A percentile compares a stretch with the other conserved stretches of the same genome.
phyloP scores from a whole-genome alignment of 805 yeast genomes.

The Candida taoyuanica region DNA sequence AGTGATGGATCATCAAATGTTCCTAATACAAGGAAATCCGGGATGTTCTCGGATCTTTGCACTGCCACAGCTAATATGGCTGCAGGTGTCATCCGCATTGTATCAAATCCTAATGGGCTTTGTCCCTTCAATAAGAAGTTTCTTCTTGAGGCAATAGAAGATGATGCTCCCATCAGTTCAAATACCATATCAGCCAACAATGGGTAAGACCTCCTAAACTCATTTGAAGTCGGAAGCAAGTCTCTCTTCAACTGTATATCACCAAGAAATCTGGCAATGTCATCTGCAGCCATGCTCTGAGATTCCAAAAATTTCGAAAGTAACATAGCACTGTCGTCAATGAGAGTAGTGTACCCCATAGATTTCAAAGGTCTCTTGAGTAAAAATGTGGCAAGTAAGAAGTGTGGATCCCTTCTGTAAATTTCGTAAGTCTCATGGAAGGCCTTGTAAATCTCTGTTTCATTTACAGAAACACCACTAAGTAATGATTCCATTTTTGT shows the following conservation, averaged over 20 bases:
- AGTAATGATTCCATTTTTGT: not conserved
- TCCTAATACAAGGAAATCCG: too few species aligned
- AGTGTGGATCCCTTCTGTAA: not conserved
- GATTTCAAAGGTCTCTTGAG: not conserved
- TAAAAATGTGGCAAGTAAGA: not conserved
- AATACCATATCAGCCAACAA: not conserved
- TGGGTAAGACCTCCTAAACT: not conserved
- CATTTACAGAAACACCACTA: not conserved
- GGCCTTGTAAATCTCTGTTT: not conserved
- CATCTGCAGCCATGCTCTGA: not conserved
- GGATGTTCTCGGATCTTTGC: too few species aligned
- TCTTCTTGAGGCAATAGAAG: not conserved
- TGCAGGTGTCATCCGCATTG: too few species aligned
- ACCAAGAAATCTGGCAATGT: not conserved
- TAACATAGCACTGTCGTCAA: not conserved
- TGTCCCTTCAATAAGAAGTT: not conserved
- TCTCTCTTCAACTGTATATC: not conserved
- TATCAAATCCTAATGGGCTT: not conserved
- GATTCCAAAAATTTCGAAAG: not conserved
- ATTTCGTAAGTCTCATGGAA: not conserved
- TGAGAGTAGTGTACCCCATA: not conserved
- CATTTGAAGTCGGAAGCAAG: not conserved
- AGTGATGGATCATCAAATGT: too few species aligned
- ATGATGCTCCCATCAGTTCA: not conserved
- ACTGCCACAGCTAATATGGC: too few species aligned